Evolutionary conservation across 2,329 filamentous ascomycete species (phyloP), one percentile per base, ranked within the genome.

Genomic region (Sporothrix pseudoabietina): DNA sequence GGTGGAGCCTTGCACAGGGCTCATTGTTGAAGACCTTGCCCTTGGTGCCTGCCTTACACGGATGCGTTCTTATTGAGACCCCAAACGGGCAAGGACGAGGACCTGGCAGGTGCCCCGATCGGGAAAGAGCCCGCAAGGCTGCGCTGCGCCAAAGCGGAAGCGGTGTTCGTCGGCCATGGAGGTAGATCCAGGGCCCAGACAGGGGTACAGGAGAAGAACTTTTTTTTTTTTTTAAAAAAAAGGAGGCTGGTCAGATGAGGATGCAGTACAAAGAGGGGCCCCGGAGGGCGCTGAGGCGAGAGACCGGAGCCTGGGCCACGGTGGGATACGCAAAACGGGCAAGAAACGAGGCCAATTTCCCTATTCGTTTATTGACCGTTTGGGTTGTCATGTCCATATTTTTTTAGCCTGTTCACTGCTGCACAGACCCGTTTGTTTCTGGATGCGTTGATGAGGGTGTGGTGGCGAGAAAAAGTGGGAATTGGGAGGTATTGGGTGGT

Each of bases 41-140:
- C 14, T 9, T 47, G 9, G 61, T 5, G 22, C 61, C 12, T 47
- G n/a, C 54, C 54, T 59, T n/a, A 22, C 22, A 63, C 59, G 59
- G 59, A 71, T 32, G 52, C 32, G 69, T 41, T 61, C 57, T 59
- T 75, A 75, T 75, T 74, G 52, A 72, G 35, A 70, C 72, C 69
- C 65, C 44, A 69, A 73, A 52, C 5, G 9, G 68, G 72, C 5
- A 52, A 63, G 30, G 41, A 30, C 22, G 35, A 19, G n/a, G 41
- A 14, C 2, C 14, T 47, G 41, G 10, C 63, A 26, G 22, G 41
- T 32, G 41, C 30, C 22, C 63, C 22, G 26, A 32, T 19, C 3
- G 16, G 63, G 63, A 66, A 49, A 66, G 41, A 66, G 41, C 41
- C 26, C 41, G 63, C 63, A 47, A 66, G 63, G 41, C 41, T 65